Conservation (phyloP, 768 basidiomycete genomes). For the Porphyrellus cyaneotinctus region DNA sequence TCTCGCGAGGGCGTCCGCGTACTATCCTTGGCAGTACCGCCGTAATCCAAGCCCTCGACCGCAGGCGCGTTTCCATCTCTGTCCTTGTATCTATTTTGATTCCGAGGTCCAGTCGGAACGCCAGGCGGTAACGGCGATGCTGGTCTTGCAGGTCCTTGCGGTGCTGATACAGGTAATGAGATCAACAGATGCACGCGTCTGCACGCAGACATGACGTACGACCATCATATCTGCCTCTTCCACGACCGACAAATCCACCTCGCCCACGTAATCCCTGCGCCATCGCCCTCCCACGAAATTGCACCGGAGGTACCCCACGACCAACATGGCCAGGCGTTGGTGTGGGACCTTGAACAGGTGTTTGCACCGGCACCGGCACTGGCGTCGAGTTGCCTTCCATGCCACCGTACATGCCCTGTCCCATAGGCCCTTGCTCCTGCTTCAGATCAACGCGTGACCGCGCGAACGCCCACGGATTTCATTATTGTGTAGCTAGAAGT, state of each 20-base stretch:
- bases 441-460: conserved; percentile 22
- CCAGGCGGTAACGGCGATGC: conserved; percentile 83
- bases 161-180: conserved; percentile 21
- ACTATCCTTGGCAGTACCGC: conserved; percentile 50
- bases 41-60: conserved; percentile 87
- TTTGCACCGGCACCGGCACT: conserved; percentile 39
- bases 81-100: conserved; percentile 89
- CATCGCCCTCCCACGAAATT: conserved; percentile 44
- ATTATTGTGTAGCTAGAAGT: conserved; percentile 33
- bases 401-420: conserved; percentile 63
- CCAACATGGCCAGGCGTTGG: conserved; percentile 29
- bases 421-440: conserved; percentile 60
- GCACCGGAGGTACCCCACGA: conserved; percentile 35
- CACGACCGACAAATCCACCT: conserved; percentile 38
- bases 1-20: conserved; percentile 59
- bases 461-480: conserved; percentile 33
- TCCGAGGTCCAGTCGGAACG: conserved; percentile 84
- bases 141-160: conserved; percentile 61
- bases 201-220: conserved; percentile 29
- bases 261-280: conserved; percentile 42
- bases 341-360: conserved; percentile 29
- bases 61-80: conserved; percentile 80
- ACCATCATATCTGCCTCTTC: conserved; percentile 37
- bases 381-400: conserved; percentile 55
- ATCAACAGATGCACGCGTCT: neutral